A percentile compares a stretch with the other conserved stretches of the same genome.
These are phyloP conservation scores for Microbotryum lychnidis-dioicae DNA, from an alignment of 1,284 basidiomycete species.

Conservation along the genomic window DNA sequence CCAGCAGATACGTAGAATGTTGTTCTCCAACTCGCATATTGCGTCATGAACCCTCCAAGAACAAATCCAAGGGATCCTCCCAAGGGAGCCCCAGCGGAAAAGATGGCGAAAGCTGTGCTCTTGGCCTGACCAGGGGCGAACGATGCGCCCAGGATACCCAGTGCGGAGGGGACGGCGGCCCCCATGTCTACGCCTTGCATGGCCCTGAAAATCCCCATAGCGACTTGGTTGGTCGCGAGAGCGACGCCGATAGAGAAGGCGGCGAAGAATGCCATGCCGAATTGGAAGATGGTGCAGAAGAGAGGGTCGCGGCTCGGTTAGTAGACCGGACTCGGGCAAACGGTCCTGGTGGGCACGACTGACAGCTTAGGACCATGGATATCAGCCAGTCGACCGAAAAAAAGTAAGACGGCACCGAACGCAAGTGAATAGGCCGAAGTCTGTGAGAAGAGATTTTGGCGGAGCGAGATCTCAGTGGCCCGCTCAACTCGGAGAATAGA, in stretches of 20 bases:
- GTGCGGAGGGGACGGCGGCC: conserved; percentile 12
- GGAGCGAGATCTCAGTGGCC: no score
- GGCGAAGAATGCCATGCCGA: conserved; percentile 37
- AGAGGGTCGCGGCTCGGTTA: neutral
- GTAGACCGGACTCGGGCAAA: neutral
- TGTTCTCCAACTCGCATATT: conserved; percentile 59
- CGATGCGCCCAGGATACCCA: conserved; percentile 37
- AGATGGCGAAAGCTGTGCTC: conserved; percentile 36
- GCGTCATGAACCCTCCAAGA: conserved; percentile 60
- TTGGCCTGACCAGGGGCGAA: conserved; percentile 39
- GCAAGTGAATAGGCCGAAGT: conserved; percentile 25
- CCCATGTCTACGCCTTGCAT: conserved; percentile 3
- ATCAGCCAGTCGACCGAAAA: conserved; percentile 63
- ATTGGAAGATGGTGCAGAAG: conserved; percentile 13
- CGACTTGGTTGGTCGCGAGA: conserved; percentile 36
- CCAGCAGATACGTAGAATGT: conserved; percentile 54
- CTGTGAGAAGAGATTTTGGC: neutral
- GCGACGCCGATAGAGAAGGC: conserved; percentile 37
- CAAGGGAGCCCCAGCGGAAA: conserved; percentile 61
- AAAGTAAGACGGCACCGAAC: conserved; percentile 47
- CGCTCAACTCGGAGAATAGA: no score
- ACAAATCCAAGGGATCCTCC: conserved; percentile 62
- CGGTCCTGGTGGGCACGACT: conserved; percentile 3
- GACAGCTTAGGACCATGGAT: conserved; percentile 57
- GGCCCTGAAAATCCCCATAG: conserved; percentile 37